Evolutionary conservation across 164 flowering plant species (phyloP).

Genomic region (Cinnamomum chago): DNA sequence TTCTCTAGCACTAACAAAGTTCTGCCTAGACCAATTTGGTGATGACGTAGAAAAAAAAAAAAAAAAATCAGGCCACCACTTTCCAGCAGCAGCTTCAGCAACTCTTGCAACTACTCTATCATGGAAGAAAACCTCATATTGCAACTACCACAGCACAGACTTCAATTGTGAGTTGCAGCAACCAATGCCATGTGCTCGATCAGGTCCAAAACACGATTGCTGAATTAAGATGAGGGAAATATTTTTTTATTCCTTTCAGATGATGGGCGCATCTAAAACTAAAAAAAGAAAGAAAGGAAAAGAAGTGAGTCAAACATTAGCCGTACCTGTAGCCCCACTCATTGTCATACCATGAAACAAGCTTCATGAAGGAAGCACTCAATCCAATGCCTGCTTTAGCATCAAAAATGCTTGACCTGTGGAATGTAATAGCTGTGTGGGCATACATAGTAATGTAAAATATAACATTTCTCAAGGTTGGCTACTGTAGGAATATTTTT

Average conservation of each 20-base stretch:
- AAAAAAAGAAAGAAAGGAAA: background rate
- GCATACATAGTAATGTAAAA: background rate
- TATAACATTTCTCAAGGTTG: background rate
- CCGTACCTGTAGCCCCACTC: constrained; percentile 99
- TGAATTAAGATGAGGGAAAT: constrained; percentile 4
- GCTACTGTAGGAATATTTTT: background rate
- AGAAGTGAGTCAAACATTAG: background rate
- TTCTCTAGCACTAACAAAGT: too few relatives aligned
- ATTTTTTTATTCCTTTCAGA: background rate
- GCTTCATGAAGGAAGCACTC: constrained; percentile 77
- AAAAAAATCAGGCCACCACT: background rate
- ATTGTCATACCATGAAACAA: constrained; percentile 94
- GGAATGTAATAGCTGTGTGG: background rate
- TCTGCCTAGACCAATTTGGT: too few relatives aligned
- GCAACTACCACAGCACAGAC: background rate
- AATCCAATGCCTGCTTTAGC: constrained; percentile 95
- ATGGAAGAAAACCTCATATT: background rate
- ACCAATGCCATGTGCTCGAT: constrained; percentile 39
- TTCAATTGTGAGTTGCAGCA: constrained; percentile 19
- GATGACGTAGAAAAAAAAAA: too few relatives aligned
- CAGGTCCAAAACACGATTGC: constrained; percentile 37
- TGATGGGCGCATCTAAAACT: background rate
- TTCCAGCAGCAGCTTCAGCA: background rate
- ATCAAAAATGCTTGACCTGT: constrained; percentile 91
- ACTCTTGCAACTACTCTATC: background rate